phyloP scores from a whole-genome alignment of 1,139 yeast genomes.

The Magnusiomyces suaveolens region DNA sequence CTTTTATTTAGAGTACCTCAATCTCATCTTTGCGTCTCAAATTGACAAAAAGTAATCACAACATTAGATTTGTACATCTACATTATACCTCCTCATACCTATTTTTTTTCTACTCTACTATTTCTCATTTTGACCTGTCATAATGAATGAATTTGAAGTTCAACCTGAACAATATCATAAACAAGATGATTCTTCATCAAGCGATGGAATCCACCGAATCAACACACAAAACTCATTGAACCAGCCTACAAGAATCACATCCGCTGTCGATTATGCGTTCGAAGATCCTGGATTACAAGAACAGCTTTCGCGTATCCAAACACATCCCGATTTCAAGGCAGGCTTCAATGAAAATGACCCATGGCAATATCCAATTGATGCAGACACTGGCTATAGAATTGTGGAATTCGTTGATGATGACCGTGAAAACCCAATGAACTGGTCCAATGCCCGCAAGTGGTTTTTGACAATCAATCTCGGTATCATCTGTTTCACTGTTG shows the following conservation, averaged over 20 bases:
- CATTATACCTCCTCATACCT: too few species aligned
- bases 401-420: conserved; percentile 51
- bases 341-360: conserved; percentile 45
- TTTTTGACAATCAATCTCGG: conserved; percentile 41
- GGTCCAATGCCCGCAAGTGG: conserved; percentile 45
- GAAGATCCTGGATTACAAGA: conserved; percentile 7
- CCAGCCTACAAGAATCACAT: not conserved
- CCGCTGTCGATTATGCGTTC: conserved; percentile 6
- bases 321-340: conserved; percentile 15
- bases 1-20: too few species aligned
- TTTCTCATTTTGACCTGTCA: too few species aligned
- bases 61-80: too few species aligned
- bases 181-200: not conserved
- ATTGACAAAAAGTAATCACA: too few species aligned
- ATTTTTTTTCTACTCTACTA: too few species aligned
- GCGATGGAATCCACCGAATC: not conserved
- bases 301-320: conserved; percentile 4
- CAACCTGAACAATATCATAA: not conserved
- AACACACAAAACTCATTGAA: not conserved
- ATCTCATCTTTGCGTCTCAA: too few species aligned
- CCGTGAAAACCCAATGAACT: conserved; percentile 49
- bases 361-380: conserved; percentile 52
- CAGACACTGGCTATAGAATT: conserved; percentile 46
- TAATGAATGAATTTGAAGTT: not conserved
- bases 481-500: conserved; percentile 56